Conservation (phyloP, 192 early-diverging fungal genomes). For the Coemansia asiatica region DNA sequence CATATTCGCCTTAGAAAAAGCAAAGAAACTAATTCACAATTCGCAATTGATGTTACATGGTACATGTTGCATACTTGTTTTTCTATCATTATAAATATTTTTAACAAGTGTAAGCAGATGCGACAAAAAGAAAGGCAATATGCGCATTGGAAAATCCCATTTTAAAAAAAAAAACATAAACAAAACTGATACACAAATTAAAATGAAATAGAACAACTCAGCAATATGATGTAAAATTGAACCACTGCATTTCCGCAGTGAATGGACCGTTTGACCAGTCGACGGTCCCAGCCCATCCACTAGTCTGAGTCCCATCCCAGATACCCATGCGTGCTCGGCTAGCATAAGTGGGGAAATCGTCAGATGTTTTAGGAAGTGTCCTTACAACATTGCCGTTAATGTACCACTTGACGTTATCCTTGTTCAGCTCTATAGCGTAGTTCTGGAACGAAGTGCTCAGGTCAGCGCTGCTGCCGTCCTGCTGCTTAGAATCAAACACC, state of each 20-base stretch:
- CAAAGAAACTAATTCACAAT: too few relatives aligned
- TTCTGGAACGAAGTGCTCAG: slow-evolving; percentile 47
- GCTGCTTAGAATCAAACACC: slow-evolving; percentile 25
- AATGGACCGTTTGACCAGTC: slow-evolving; percentile 23
- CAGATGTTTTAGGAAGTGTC: slow-evolving; percentile 8
- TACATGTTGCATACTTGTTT: too few relatives aligned
- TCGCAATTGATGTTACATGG: too few relatives aligned
- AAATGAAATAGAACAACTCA: slow-evolving; percentile 57
- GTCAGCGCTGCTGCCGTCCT: slow-evolving; percentile 19
- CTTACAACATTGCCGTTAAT: slow-evolving; percentile 44
- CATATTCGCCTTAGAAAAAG: too few relatives aligned
- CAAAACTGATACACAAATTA: slow-evolving; percentile 58
- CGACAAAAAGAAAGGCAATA: too few relatives aligned
- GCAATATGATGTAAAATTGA: slow-evolving; percentile 21
- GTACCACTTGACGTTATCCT: slow-evolving; percentile 53
- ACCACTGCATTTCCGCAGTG: slow-evolving; percentile 9
- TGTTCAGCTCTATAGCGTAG: slow-evolving; percentile 56
- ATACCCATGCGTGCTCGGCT: slow-evolving; percentile 24
- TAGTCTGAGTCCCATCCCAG: slow-evolving; percentile 34
- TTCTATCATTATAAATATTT: too few relatives aligned
- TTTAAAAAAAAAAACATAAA: slow-evolving; percentile 37
- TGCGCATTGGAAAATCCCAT: slow-evolving; percentile 46
- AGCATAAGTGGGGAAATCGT: slow-evolving; percentile 17
- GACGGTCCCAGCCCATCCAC: slow-evolving; percentile 30
- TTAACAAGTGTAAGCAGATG: too few relatives aligned